Evolutionary conservation across 208 protist genomes (phyloP).

Genomic region (Borovskyia barvae): DNA sequence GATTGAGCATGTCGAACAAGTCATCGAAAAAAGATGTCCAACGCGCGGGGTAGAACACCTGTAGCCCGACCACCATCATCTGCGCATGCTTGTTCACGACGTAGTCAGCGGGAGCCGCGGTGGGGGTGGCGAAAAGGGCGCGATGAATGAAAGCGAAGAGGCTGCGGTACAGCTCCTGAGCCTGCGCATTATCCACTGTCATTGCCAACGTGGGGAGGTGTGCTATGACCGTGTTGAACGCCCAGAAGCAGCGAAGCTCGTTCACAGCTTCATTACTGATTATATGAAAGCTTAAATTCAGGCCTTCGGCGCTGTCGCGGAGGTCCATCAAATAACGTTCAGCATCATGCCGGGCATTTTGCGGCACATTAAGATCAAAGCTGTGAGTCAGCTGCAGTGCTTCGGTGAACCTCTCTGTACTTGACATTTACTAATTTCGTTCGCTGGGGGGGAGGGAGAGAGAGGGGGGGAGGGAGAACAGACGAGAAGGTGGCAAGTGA

Average conservation of each 20-base stretch:
- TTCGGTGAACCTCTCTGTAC: conserved; percentile 49
- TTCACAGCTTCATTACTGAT: conserved; percentile 64
- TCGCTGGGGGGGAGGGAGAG: not conserved
- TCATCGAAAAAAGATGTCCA: conserved; percentile 70
- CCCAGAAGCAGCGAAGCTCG: conserved; percentile 73
- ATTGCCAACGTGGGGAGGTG: conserved; percentile 46
- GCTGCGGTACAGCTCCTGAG: conserved; percentile 56
- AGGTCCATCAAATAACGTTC: conserved; percentile 76
- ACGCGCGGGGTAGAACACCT: conserved; percentile 62
- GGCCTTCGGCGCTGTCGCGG: conserved; percentile 49
- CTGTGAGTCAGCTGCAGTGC: conserved; percentile 69
- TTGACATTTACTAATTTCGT: conserved; percentile 19
- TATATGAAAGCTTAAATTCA: conserved; percentile 71
- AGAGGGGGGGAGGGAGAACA: not conserved
- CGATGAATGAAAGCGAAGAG: conserved; percentile 74
- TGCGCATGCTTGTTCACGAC: conserved; percentile 86
- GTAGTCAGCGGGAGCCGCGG: conserved; percentile 38
- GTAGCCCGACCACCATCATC: conserved; percentile 67
- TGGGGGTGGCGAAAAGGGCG: conserved; percentile 27
- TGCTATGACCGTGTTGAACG: conserved; percentile 77
- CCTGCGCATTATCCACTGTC: conserved; percentile 36
- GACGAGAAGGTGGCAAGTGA: too few relatives aligned
- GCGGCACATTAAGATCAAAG: conserved; percentile 31
- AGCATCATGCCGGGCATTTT: conserved; percentile 40
- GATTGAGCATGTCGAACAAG: conserved; percentile 52